These are phyloP conservation scores for Rhynchospora breviuscula DNA, from an alignment of 176 grass and related monocot genomes.

Conservation along the genomic window DNA sequence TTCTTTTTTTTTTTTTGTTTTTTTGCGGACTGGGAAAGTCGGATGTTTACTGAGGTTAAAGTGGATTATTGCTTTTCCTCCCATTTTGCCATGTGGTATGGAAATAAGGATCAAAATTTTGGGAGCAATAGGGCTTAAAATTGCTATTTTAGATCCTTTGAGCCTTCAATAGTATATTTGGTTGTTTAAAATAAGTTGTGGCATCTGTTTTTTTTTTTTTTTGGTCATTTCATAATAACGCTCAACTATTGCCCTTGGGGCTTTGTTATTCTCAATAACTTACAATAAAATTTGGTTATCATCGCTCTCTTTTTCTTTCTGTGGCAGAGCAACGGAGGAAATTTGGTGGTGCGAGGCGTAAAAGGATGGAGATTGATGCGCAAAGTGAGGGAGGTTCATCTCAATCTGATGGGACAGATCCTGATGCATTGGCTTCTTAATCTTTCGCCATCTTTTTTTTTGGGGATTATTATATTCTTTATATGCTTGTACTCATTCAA, in stretches of 20 bases:
- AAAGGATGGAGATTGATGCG: constrained; percentile 31
- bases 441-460: not conserved
- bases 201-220: not conserved
- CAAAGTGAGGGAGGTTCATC: constrained; percentile 57
- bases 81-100: not conserved
- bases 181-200: not conserved
- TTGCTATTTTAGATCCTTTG: not conserved
- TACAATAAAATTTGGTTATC: not conserved
- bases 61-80: not conserved
- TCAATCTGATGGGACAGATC: constrained; percentile 65
- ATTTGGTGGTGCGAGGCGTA: constrained; percentile 40
- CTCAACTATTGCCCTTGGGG: not conserved
- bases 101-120: not conserved
- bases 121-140: not conserved
- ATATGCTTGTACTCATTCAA: not conserved
- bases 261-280: not conserved
- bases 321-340: constrained; percentile 68
- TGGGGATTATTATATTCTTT: not conserved
- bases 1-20: not conserved
- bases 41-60: not conserved
- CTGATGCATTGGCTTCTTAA: constrained; percentile 42
- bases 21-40: not conserved
- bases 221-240: not conserved
- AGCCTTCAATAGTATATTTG: not conserved
- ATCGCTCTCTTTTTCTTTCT: not conserved